Conservation (phyloP, 805 yeast species). For the Saccharomyces paradoxus region DNA sequence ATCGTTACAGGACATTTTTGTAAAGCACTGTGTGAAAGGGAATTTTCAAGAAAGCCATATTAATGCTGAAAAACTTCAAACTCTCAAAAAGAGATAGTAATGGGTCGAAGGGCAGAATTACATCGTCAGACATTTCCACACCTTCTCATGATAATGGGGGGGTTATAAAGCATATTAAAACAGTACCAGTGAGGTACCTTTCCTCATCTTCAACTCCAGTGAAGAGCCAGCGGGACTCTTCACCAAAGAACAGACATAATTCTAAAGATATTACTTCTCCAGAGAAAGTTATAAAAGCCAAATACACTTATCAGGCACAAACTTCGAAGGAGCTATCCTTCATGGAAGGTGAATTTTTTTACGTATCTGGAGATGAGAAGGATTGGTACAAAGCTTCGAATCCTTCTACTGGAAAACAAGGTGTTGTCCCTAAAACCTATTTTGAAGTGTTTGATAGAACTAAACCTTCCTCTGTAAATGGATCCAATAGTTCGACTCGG, state of each 20-base stretch:
- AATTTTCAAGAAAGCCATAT: background rate
- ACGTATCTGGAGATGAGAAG: constrained; percentile 56
- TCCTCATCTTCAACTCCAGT: constrained; percentile 2
- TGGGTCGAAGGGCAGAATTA: constrained; percentile 24
- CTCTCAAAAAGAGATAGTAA: constrained; percentile 22
- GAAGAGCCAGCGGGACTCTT: background rate
- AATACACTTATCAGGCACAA: constrained; percentile 67
- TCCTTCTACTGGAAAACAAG: constrained; percentile 67
- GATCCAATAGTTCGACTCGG: constrained; percentile 5
- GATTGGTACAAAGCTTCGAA: constrained; percentile 86
- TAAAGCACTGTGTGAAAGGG: background rate
- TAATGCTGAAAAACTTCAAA: constrained; percentile 26
- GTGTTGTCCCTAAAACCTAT: constrained; percentile 79
- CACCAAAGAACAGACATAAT: constrained; percentile 1
- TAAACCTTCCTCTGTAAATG: constrained; percentile 30
- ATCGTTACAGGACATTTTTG: background rate
- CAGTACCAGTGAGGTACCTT: constrained; percentile 17
- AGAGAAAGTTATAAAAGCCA: constrained; percentile 75
- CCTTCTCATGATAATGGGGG: constrained; percentile 20
- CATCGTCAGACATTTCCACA: constrained; percentile 31
- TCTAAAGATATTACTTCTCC: constrained; percentile 36
- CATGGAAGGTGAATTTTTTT: constrained; percentile 78
- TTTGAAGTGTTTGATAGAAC: constrained; percentile 72
- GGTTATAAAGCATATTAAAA: constrained; percentile 19
- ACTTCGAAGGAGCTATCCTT: constrained; percentile 77